A percentile compares a stretch with the other conserved stretches of the same genome.
Evolutionary conservation across 2,329 filamentous ascomycete genomes (phyloP).

Genomic region (Paracorniculantispora psalliotae): DNA sequence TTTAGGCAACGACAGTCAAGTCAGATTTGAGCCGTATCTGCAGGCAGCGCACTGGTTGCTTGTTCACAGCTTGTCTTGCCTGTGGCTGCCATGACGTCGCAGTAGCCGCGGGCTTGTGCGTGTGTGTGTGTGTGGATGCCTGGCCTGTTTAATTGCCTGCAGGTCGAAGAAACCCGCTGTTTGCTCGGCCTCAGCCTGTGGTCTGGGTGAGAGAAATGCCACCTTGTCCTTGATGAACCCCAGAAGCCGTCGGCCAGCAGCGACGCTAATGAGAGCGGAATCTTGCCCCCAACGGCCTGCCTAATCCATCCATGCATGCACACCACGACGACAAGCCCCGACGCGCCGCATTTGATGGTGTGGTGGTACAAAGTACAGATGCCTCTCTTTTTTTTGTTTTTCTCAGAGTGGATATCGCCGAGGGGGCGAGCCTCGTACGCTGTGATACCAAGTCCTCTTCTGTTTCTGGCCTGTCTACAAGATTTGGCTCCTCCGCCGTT

Average conservation of each 20-base stretch:
- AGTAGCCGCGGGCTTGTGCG: conserved; percentile 1
- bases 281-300: conserved; percentile 8
- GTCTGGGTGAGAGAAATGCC: neutral
- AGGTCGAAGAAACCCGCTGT: too few species aligned
- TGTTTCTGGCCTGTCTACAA: neutral
- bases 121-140: neutral
- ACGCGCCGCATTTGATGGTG: neutral
- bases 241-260: neutral
- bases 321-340: neutral
- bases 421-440: neutral
- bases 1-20: too few species aligned
- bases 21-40: too few species aligned
- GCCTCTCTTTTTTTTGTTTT: neutral
- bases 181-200: neutral
- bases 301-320: neutral
- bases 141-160: neutral
- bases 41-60: too few species aligned
- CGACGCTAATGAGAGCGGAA: neutral
- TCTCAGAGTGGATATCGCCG: neutral
- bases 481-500: neutral
- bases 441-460: neutral
- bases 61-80: too few species aligned
- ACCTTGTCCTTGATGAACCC: neutral
- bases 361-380: neutral
- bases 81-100: neutral